Evolutionary conservation across 176 grass and related monocot genomes (phyloP).

Genomic region (Bothriochloa decipiens): DNA sequence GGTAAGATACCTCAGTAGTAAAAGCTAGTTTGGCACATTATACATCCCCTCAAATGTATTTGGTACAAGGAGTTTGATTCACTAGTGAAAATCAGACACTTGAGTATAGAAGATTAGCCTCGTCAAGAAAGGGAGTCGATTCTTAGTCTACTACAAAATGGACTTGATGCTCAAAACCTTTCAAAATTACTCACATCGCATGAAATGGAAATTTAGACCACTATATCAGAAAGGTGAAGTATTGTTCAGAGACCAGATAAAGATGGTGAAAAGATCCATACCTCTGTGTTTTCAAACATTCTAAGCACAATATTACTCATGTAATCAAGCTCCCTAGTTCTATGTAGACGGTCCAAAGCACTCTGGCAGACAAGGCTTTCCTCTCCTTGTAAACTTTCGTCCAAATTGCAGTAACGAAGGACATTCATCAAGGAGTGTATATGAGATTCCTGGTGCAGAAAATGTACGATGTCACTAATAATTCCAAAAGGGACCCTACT

Average conservation of each 20-base stretch:
- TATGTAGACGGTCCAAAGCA: constrained; percentile 85
- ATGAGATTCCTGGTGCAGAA: constrained; percentile 86
- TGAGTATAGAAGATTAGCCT: neutral
- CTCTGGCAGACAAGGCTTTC: constrained; percentile 90
- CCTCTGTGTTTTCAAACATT: constrained; percentile 98
- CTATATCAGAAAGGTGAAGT: constrained; percentile 1
- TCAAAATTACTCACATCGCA: constrained; percentile 12
- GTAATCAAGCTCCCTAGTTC: constrained; percentile 94
- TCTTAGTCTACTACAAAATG: constrained; percentile 25
- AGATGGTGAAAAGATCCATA: constrained; percentile 44
- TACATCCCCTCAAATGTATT: constrained; percentile 2
- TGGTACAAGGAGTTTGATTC: constrained; percentile 2
- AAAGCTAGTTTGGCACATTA: neutral
- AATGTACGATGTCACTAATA: constrained; percentile 34
- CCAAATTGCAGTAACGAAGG: constrained; percentile 95
- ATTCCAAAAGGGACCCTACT: constrained; percentile 16
- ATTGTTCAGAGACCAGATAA: constrained; percentile 1
- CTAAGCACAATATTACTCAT: constrained; percentile 98
- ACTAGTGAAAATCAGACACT: constrained; percentile 12
- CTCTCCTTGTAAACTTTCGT: constrained; percentile 86
- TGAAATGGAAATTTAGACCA: constrained; percentile 25
- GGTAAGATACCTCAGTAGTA: neutral
- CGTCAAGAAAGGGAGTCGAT: constrained; percentile 19
- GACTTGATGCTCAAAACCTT: constrained; percentile 15
- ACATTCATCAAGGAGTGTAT: constrained; percentile 99